These are phyloP conservation scores for Albugo laibachii DNA, from an alignment of 352 stramenopile species.

Conservation along the genomic window DNA sequence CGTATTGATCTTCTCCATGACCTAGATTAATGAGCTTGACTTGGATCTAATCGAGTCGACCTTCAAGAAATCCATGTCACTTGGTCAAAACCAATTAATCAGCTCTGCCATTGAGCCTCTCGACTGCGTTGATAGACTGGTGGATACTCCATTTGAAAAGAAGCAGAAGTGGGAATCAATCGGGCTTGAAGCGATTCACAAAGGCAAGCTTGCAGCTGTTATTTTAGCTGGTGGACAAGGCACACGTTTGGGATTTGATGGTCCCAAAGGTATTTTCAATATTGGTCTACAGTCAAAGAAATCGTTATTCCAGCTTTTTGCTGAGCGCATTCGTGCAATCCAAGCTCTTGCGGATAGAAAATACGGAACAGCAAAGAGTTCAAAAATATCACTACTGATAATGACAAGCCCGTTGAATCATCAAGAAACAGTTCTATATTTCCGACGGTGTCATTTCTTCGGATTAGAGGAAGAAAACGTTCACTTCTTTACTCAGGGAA, in stretches of 20 bases:
- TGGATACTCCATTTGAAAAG: conserved; percentile 19
- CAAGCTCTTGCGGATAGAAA: conserved; percentile 14
- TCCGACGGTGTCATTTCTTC: conserved; percentile 82
- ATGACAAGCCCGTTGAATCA: conserved; percentile 98
- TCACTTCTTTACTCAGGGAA: conserved; percentile 93
- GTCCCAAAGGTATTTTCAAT: conserved; percentile 91
- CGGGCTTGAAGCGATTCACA: conserved; percentile 63
- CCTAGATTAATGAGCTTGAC: conserved; percentile 39
- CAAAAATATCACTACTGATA: conserved; percentile 79
- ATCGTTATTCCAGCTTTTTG: conserved; percentile 89
- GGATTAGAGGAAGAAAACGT: conserved; percentile 77
- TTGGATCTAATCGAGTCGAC: conserved; percentile 40
- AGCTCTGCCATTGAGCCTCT: conserved; percentile 26
- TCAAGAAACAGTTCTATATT: conserved; percentile 81
- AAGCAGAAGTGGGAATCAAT: conserved; percentile 21
- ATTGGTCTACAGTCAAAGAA: conserved; percentile 82
- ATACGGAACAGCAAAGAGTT: neutral
- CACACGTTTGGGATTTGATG: conserved; percentile 90
- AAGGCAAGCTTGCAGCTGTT: conserved; percentile 84
- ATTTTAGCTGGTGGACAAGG: conserved; percentile 90
- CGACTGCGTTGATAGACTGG: conserved; percentile 36
- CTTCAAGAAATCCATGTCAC: conserved; percentile 12
- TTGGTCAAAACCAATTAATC: conserved; percentile 3
- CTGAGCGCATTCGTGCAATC: conserved; percentile 77
- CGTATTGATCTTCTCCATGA: neutral